Conservation (phyloP, 2,329 filamentous ascomycete species). For the Tolypocladium cylindrosporum region DNA sequence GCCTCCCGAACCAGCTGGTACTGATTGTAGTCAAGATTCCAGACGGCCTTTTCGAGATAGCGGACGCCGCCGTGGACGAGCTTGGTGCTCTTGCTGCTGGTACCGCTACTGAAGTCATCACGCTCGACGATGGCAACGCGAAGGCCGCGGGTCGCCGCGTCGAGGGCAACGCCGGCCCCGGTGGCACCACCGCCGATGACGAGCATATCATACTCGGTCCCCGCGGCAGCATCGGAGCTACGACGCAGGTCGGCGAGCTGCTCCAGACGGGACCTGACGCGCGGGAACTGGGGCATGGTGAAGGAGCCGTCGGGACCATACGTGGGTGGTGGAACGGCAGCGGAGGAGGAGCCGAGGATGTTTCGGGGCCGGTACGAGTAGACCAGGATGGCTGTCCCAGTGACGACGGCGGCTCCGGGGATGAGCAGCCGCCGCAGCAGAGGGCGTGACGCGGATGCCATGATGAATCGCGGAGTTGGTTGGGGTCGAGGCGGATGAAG, state of each 20-base stretch:
- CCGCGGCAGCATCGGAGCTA: conserved; percentile 15
- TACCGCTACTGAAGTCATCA: conserved; percentile 65
- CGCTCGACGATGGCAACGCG: conserved; percentile 63
- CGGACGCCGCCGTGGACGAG: conserved; percentile 68
- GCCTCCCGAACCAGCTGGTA: conserved; percentile 63
- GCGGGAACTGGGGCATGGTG: conserved; percentile 55
- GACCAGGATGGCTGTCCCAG: conserved; percentile 31
- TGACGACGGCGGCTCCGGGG: conserved; percentile 29
- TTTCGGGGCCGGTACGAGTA: conserved; percentile 58
- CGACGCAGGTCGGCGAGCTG: conserved; percentile 52
- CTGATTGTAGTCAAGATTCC: conserved; percentile 65
- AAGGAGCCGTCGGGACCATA: conserved; percentile 60
- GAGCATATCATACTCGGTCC: conserved; percentile 55
- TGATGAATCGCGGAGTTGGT: not conserved
- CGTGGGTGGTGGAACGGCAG: conserved; percentile 60
- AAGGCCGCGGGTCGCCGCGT: conserved; percentile 60
- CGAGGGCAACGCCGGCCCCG: conserved; percentile 60
- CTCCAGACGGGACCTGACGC: conserved; percentile 49
- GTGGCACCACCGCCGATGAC: conserved; percentile 65
- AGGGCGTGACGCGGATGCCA: conserved; percentile 1
- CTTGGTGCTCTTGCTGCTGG: conserved; percentile 68
- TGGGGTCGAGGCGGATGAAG: not conserved
- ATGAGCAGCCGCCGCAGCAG: conserved; percentile 32
- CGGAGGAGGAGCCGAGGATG: conserved; percentile 59
- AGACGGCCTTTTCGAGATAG: conserved; percentile 67